A percentile compares a stretch with the other conserved stretches of the same genome.
Conservation (phyloP, 2,329 filamentous ascomycete genomes). For the Huntiella decipiens region DNA sequence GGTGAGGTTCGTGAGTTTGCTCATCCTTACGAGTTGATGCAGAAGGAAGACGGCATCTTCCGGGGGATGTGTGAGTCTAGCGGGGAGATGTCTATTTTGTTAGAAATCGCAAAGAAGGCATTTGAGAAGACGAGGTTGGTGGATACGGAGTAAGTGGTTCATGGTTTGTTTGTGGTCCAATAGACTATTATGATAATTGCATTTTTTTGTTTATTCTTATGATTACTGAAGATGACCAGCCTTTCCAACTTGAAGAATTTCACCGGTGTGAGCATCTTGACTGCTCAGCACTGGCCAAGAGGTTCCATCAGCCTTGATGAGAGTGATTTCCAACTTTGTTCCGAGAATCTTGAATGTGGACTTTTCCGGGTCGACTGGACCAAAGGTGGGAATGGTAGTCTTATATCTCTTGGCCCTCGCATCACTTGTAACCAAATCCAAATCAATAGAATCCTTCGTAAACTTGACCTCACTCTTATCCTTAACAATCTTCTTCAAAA, state of each 20-base stretch:
- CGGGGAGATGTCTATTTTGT: slow-evolving; percentile 33
- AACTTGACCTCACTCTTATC: slow-evolving; percentile 56
- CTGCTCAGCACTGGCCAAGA: slow-evolving; percentile 75
- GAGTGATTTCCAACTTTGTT: slow-evolving; percentile 68
- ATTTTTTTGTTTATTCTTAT: not conserved
- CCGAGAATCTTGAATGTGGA: slow-evolving; percentile 67
- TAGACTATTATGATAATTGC: slow-evolving; percentile 3
- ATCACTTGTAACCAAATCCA: slow-evolving; percentile 77
- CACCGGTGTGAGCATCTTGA: slow-evolving; percentile 47
- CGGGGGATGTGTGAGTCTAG: slow-evolving; percentile 46
- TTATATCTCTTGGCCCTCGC: slow-evolving; percentile 59
- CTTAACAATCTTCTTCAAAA: slow-evolving; percentile 93
- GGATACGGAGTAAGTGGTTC: slow-evolving; percentile 14
- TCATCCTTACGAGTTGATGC: slow-evolving; percentile 69
- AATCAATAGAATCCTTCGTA: slow-evolving; percentile 37
- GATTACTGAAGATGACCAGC: slow-evolving; percentile 34
- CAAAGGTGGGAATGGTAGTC: slow-evolving; percentile 56
- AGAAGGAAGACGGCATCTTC: slow-evolving; percentile 46
- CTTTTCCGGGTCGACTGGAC: slow-evolving; percentile 52
- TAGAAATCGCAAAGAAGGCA: slow-evolving; percentile 36
- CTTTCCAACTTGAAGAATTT: slow-evolving; percentile 78
- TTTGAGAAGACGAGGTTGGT: slow-evolving; percentile 23
- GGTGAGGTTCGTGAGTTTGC: slow-evolving; percentile 75
- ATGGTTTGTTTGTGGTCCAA: not conserved
- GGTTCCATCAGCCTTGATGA: slow-evolving; percentile 51